Conservation (phyloP, 2,329 filamentous ascomycete genomes). For the Claviceps lovelessii region DNA sequence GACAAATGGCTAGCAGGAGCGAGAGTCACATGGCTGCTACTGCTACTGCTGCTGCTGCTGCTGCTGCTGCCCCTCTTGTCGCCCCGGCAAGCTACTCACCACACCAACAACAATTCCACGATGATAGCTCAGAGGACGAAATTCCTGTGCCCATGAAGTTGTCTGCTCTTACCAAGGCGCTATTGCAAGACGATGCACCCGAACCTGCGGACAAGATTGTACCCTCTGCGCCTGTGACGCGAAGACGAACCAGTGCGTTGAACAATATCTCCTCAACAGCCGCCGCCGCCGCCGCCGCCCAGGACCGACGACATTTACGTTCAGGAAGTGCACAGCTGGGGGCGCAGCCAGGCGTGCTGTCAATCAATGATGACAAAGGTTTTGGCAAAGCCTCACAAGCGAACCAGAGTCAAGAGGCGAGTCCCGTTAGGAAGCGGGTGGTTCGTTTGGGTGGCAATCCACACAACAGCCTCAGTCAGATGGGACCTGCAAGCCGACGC, state of each 20-base stretch:
- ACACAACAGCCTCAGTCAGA: slow-evolving; percentile 28
- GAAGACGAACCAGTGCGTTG: slow-evolving; percentile 34
- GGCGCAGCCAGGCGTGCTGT: slow-evolving; percentile 23
- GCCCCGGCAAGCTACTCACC: slow-evolving; percentile 18
- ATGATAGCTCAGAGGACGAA: slow-evolving; percentile 91
- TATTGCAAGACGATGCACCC: slow-evolving; percentile 52
- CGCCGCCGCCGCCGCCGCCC: slow-evolving; percentile 20
- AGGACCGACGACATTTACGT: slow-evolving; percentile 31
- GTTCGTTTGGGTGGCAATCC: slow-evolving; percentile 41
- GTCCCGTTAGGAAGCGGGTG: slow-evolving; percentile 41
- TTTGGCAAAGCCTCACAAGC: slow-evolving; percentile 2
- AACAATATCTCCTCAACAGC: slow-evolving; percentile 24
- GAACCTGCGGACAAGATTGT: slow-evolving; percentile 24
- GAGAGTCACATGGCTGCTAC: slow-evolving; percentile 29
- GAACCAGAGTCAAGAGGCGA: slow-evolving; percentile 29
- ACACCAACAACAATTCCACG: slow-evolving; percentile 35
- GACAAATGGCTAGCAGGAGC: slow-evolving; percentile 29
- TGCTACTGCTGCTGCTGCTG: slow-evolving; percentile 16
- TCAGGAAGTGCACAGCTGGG: slow-evolving; percentile 31
- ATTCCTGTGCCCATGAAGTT: slow-evolving; percentile 85
- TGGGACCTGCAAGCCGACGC: slow-evolving; percentile 28
- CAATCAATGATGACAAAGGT: slow-evolving; percentile 12
- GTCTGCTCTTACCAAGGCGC: slow-evolving; percentile 78
- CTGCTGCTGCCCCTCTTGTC: slow-evolving; percentile 7
- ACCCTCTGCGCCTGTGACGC: slow-evolving; percentile 32